Conservation (phyloP, 139 green algal species). For the Deuterostichococcus epilithicus region DNA sequence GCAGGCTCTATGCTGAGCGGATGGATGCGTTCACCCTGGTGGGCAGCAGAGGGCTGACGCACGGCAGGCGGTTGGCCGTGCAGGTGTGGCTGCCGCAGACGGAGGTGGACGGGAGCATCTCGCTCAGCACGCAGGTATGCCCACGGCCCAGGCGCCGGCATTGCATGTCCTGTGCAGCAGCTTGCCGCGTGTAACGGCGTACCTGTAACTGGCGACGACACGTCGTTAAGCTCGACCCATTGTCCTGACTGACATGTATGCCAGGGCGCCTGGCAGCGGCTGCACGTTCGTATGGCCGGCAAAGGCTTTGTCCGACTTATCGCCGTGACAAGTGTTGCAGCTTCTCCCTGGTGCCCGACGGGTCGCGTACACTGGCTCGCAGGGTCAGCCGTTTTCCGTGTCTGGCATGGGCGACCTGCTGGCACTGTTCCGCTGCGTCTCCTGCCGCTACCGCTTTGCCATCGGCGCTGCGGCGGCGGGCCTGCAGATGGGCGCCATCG, state of each 20-base stretch:
- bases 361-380: slow-evolving; percentile 3
- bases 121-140: slow-evolving; percentile 50
- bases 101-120: slow-evolving; percentile 34
- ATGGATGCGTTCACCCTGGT: too few relatives aligned
- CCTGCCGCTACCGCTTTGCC: slow-evolving; percentile 77
- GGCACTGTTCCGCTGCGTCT: slow-evolving; percentile 81
- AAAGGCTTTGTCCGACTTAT: neutral
- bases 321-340: neutral
- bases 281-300: neutral
- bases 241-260: neutral
- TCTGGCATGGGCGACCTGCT: slow-evolving; percentile 72
- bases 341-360: neutral
- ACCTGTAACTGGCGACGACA: neutral
- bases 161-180: neutral
- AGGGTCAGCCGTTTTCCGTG: slow-evolving; percentile 77
- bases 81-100: slow-evolving; percentile 65
- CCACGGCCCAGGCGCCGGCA: neutral
- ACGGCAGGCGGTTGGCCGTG: neutral
- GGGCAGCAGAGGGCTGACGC: neutral
- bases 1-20: too few relatives aligned
- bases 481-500: slow-evolving; percentile 24
- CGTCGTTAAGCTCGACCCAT: neutral
- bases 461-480: slow-evolving; percentile 41
- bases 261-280: neutral
- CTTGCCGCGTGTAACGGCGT: too few relatives aligned